Percentiles rank a stretch among this genome's conserved stretches.
Conservation (phyloP, 1,284 basidiomycete species). For the Tranzscheliella williamsii region DNA sequence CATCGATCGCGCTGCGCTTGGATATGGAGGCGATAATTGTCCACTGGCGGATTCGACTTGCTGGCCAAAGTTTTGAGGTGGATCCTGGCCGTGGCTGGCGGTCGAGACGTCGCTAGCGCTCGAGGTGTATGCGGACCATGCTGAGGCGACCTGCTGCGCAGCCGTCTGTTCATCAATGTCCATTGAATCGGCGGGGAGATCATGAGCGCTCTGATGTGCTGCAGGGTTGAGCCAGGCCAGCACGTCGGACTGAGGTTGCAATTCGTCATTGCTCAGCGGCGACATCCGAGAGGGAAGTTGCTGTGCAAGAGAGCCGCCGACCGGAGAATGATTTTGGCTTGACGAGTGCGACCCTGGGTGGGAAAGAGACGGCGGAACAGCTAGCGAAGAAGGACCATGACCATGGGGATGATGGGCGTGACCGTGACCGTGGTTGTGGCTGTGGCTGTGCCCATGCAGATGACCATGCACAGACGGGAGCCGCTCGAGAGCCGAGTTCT, state of each 20-base stretch:
- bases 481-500: constrained; percentile 35
- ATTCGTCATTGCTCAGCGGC: constrained; percentile 8
- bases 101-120: constrained; percentile 11
- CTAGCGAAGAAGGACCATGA: background rate
- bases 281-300: constrained; percentile 17
- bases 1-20: background rate
- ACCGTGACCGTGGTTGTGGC: constrained; percentile 22
- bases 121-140: constrained; percentile 31
- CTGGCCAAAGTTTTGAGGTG: background rate
- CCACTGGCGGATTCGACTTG: background rate
- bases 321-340: constrained; percentile 27
- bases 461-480: constrained; percentile 37
- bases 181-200: constrained; percentile 15
- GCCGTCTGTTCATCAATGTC: constrained; percentile 16
- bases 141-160: constrained; percentile 3
- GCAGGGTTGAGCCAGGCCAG: constrained; percentile 27
- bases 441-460: constrained; percentile 18
- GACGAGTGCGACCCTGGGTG: constrained; percentile 21
- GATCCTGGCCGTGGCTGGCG: constrained; percentile 2
- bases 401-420: constrained; percentile 4
- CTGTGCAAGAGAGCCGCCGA: constrained; percentile 11
- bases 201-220: constrained; percentile 4
- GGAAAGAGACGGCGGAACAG: too few species aligned
- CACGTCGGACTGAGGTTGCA: constrained; percentile 12
- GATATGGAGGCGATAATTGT: background rate